phyloP scores from a whole-genome alignment of 140 eudicot genomes.

The Ambrosia hybrid region DNA sequence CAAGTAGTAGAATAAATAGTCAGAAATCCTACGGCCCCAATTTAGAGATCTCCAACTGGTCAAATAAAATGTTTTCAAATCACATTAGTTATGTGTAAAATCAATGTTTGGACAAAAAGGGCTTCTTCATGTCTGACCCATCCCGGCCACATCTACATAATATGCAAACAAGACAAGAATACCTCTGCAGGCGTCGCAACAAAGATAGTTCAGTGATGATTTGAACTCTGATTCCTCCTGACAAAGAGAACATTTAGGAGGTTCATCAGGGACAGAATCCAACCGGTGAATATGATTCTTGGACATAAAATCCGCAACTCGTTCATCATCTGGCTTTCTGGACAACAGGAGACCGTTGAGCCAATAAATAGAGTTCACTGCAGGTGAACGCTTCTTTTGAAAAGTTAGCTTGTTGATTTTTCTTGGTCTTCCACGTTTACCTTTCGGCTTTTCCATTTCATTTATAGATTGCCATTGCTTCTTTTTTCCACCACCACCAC shows the following conservation, averaged over 20 bases:
- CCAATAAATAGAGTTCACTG: constrained; percentile 54
- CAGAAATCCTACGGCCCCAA: not conserved
- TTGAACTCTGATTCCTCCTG: constrained; percentile 54
- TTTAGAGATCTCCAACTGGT: not conserved
- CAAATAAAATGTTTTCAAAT: not conserved
- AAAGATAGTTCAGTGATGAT: constrained; percentile 50
- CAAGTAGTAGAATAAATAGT: not conserved
- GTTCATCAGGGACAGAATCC: constrained; percentile 30
- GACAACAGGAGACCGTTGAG: constrained; percentile 70
- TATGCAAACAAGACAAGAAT: constrained; percentile 7
- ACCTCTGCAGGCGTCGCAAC: constrained; percentile 85
- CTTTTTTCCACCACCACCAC: constrained; percentile 34
- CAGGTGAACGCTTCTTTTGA: constrained; percentile 55
- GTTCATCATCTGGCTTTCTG: constrained; percentile 67
- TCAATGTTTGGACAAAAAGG: no score
- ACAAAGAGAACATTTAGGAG: constrained; percentile 80
- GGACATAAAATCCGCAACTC: constrained; percentile 43
- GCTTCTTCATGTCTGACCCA: not conserved
- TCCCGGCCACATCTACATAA: not conserved
- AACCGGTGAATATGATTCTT: constrained; percentile 43
- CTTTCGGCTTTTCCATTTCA: constrained; percentile 26
- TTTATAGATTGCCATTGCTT: constrained; percentile 15
- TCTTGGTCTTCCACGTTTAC: constrained; percentile 40
- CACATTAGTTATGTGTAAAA: not conserved
- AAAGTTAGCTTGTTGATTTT: constrained; percentile 34